Conservation (phyloP, 129 eudicot species). For the Chrysanthemum seticuspe region DNA sequence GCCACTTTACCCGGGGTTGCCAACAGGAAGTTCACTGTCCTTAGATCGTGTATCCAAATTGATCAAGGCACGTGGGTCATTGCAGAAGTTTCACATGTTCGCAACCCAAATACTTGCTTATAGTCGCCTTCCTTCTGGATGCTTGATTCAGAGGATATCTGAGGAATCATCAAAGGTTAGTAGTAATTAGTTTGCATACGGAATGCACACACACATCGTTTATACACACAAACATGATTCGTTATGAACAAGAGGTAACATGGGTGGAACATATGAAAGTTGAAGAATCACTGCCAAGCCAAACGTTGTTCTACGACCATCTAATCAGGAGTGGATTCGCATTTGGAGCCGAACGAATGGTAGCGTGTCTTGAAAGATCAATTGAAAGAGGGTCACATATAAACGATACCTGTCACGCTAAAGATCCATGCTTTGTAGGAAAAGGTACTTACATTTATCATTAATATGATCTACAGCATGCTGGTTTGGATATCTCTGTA, state of each 20-base stretch:
- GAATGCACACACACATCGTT: not conserved
- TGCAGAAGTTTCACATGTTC: not conserved
- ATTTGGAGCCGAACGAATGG: not conserved
- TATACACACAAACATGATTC: no score
- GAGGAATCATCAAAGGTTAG: not conserved
- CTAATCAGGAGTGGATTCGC: not conserved
- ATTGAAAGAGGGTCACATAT: not conserved
- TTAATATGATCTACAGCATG: no score
- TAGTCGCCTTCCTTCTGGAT: not conserved
- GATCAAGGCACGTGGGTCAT: not conserved
- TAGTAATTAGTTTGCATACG: not conserved
- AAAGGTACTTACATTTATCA: not conserved
- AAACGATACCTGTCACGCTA: no score
- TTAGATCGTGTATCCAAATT: not conserved
- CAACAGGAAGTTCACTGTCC: not conserved
- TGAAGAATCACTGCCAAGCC: not conserved
- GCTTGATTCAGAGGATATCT: not conserved
- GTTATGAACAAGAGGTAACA: not conserved
- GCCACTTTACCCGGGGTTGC: not conserved
- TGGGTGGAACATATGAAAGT: constrained; percentile 2
- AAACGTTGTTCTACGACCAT: not conserved
- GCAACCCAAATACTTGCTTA: not conserved
- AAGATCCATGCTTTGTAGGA: not conserved
- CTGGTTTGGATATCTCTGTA: no score
- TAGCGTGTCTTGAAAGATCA: not conserved